Percentiles rank a stretch among this genome's conserved stretches.
phyloP scores from a whole-genome alignment of 2,329 filamentous ascomycete genomes.

The Arthrobotrys conoides region DNA sequence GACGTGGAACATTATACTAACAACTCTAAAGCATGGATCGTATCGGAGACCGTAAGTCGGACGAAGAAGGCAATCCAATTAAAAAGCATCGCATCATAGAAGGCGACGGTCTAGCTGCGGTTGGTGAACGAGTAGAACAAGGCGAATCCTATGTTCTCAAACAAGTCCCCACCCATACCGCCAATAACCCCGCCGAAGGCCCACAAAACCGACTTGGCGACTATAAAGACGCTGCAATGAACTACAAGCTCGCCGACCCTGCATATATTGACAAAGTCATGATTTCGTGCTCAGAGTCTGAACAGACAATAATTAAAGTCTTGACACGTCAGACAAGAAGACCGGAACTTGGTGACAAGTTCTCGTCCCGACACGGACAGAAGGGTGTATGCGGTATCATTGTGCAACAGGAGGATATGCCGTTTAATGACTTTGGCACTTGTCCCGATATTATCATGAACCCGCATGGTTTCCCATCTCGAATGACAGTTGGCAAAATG shows the following conservation, averaged over 20 bases:
- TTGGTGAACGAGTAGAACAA: slow-evolving; percentile 82
- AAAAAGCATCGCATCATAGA: slow-evolving; percentile 82
- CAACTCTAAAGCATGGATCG: slow-evolving; percentile 72
- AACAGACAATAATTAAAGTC: slow-evolving; percentile 89
- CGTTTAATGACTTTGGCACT: slow-evolving; percentile 90
- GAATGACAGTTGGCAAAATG: slow-evolving; percentile 99
- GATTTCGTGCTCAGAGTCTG: slow-evolving; percentile 88
- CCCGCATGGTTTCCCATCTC: slow-evolving; percentile 98
- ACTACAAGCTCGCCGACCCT: slow-evolving; percentile 86
- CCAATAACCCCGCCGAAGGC: slow-evolving; percentile 79
- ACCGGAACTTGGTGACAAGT: slow-evolving; percentile 97
- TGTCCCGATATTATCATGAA: slow-evolving; percentile 99
- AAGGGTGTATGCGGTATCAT: slow-evolving; percentile 98
- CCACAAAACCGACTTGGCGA: slow-evolving; percentile 73
- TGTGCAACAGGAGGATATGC: slow-evolving; percentile 95
- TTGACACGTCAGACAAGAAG: slow-evolving; percentile 95
- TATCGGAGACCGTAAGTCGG: slow-evolving; percentile 73
- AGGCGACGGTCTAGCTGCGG: slow-evolving; percentile 87
- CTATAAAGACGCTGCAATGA: slow-evolving; percentile 77
- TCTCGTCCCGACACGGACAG: slow-evolving; percentile 97
- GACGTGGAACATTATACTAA: slow-evolving; percentile 65
- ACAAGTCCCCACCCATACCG: slow-evolving; percentile 83
- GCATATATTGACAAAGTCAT: slow-evolving; percentile 97
- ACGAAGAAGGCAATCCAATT: slow-evolving; percentile 74
- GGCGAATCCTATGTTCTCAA: slow-evolving; percentile 94